These are phyloP conservation scores for Cyclotella baltica DNA, from an alignment of 108 stramenopile species.

Conservation along the genomic window DNA sequence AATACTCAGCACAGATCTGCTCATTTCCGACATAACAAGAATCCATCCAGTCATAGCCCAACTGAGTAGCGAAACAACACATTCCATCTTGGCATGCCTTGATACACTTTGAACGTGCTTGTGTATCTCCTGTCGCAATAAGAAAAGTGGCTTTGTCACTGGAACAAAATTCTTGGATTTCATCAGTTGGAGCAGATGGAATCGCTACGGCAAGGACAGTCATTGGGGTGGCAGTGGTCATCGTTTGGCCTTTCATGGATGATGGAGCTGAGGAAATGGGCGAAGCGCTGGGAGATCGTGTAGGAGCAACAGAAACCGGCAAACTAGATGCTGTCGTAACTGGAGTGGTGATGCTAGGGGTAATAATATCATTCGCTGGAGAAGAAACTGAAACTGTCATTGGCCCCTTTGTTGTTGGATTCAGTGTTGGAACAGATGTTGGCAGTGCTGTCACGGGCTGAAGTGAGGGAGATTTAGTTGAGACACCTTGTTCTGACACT, in stretches of 20 bases:
- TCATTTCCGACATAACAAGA: constrained; percentile 12
- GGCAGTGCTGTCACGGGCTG: background rate
- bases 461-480: background rate
- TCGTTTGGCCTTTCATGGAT: background rate
- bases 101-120: constrained; percentile 25
- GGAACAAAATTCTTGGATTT: constrained; percentile 1
- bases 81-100: constrained; percentile 24
- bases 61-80: constrained; percentile 36
- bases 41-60: constrained; percentile 22
- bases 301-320: too few relatives aligned
- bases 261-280: too few relatives aligned
- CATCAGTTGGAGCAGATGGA: background rate
- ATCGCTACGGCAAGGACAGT: background rate
- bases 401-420: background rate
- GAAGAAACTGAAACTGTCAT: too few relatives aligned
- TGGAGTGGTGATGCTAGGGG: too few relatives aligned
- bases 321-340: too few relatives aligned
- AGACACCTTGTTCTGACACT: background rate
- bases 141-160: background rate
- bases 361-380: too few relatives aligned
- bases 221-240: background rate
- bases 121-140: constrained; percentile 4
- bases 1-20: constrained; percentile 6
- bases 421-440: background rate
- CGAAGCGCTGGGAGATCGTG: too few relatives aligned